Evolutionary conservation across 352 stramenopile species (phyloP), one percentile per base, ranked within the genome.

Genomic region (Phytophthora cactorum): DNA sequence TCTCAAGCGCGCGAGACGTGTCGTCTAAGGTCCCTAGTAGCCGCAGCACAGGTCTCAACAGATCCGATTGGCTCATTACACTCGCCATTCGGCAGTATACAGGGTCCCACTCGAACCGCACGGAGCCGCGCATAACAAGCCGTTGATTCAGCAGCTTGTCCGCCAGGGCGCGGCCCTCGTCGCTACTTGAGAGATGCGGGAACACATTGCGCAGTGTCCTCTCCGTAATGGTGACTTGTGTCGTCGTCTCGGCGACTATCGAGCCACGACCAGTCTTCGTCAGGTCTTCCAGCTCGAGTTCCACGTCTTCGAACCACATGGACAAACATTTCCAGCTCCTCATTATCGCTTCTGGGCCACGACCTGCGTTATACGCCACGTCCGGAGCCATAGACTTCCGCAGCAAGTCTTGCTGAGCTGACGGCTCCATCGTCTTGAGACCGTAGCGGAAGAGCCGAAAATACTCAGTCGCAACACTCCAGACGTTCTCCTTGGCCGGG

Each of bases 251-350:
- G 28, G 59, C 59, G 5, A 59, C 31, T 5, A 66, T 4, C 22
- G 36, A 52, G 15, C 25, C 45, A 7, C 7, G 4, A 36, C 29
- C 28, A 5, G 15, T 45, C 15, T 64, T 64, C 11, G 44, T 22
- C 22, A 68, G n/a, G 0, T 27, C 52, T 10, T 64, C 36, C n/a
- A 63, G 27, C 28, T 63, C 52, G 7, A 63, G 47, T 8, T 58
- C 36, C 7, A 63, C 36, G 9, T 63, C 44, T 46, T 55, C 0
- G 14, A 64, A 69, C 62, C 62, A 69, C 2, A 55, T 29, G 3
- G 46, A 69, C 10, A 64, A 10, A 5, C 28, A 69, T 27, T 50
- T 51, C 62, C 62, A 69, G 22, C 22, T 58, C 45, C 43, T 64
- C 27, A 56, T 22, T 29, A 68, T 55, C 1, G 46, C 54, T 8